Conservation (phyloP, 1,139 yeast genomes). For the Geotrichum macrosporum region DNA sequence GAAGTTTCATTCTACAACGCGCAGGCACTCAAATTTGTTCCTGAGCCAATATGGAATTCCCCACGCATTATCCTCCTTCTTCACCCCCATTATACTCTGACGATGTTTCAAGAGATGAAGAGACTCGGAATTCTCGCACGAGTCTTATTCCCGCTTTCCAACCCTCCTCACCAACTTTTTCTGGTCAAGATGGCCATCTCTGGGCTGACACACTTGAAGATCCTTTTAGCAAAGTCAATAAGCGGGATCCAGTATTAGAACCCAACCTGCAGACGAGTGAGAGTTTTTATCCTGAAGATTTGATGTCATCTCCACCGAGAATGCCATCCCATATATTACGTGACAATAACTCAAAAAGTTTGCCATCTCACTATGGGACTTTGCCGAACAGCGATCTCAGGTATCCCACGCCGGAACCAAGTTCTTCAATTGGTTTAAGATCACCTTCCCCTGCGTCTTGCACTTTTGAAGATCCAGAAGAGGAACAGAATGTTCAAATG, state of each 20-base stretch:
- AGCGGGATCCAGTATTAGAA: no score
- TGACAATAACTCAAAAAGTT: neutral
- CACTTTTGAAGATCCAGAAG: constrained; percentile 8
- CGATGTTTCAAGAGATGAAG: constrained; percentile 10
- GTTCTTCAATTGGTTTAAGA: constrained; percentile 26
- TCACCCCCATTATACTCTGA: constrained; percentile 23
- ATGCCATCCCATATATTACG: neutral
- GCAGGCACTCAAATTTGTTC: no score
- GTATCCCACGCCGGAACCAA: constrained; percentile 34
- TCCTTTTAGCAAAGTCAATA: no score
- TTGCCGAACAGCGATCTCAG: constrained; percentile 10
- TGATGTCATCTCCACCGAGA: constrained; percentile 12
- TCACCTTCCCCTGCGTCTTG: constrained; percentile 26
- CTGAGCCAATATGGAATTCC: constrained; percentile 11
- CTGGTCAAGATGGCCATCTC: no score
- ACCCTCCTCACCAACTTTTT: no score
- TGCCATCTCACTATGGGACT: neutral
- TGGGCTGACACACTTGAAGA: no score
- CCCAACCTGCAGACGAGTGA: no score
- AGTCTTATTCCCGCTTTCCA: no score
- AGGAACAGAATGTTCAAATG: constrained; percentile 2
- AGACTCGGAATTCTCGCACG: neutral
- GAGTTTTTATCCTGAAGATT: constrained; percentile 3
- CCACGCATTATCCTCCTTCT: constrained; percentile 23
- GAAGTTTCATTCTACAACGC: no score